Percentiles rank a stretch among this genome's conserved stretches.
These are phyloP conservation scores for Coniochaeta sp. DNA, from an alignment of 2,329 filamentous ascomycete genomes.

Conservation along the genomic window DNA sequence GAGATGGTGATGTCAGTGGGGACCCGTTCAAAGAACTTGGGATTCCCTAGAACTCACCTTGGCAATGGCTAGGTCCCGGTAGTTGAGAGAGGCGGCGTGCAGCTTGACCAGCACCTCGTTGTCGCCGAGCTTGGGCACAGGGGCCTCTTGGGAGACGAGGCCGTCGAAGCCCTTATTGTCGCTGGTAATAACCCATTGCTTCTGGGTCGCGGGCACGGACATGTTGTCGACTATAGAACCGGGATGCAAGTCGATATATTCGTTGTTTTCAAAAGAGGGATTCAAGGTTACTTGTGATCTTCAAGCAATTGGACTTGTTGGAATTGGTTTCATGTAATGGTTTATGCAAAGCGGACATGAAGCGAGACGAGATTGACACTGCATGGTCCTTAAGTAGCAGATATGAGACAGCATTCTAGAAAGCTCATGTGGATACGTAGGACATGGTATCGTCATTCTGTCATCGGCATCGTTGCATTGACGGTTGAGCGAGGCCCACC, in stretches of 20 bases:
- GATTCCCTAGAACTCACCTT: slow-evolving; percentile 18
- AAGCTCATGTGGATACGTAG: neutral
- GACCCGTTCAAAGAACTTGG: neutral
- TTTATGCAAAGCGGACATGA: too few species aligned
- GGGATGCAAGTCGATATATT: neutral
- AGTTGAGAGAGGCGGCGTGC: slow-evolving; percentile 45
- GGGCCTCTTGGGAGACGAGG: slow-evolving; percentile 44
- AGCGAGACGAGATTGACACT: neutral
- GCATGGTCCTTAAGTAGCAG: neutral
- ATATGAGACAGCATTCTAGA: too few species aligned
- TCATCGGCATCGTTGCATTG: neutral
- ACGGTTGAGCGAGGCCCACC: neutral
- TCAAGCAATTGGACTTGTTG: neutral
- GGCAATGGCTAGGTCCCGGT: slow-evolving; percentile 45
- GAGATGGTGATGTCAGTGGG: neutral
- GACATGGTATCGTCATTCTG: too few species aligned
- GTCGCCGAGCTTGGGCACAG: slow-evolving; percentile 57
- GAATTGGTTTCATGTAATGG: neutral
- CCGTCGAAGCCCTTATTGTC: slow-evolving; percentile 49
- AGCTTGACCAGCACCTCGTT: slow-evolving; percentile 66
- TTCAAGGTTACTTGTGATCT: neutral
- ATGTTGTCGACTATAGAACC: neutral
- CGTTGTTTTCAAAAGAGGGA: neutral
- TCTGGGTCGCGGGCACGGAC: slow-evolving; percentile 10
- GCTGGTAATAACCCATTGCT: slow-evolving; percentile 49